Conservation (phyloP, 2,329 filamentous ascomycete genomes). For the Talaromyces sp. region DNA sequence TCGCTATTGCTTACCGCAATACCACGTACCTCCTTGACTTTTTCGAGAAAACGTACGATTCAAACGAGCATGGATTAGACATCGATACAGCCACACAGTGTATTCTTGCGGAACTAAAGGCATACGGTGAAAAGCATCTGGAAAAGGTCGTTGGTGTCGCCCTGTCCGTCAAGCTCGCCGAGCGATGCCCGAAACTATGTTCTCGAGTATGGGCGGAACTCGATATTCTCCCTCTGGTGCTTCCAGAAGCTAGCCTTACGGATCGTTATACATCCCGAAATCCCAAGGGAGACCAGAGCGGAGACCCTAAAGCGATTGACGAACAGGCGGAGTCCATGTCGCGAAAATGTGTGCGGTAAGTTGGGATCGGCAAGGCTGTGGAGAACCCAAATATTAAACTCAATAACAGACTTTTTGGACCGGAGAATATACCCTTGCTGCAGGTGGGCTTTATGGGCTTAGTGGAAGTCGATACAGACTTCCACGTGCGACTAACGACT, state of each 20-base stretch:
- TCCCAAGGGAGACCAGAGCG: slow-evolving; percentile 36
- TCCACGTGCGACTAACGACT: slow-evolving; percentile 63
- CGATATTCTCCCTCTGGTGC: slow-evolving; percentile 73
- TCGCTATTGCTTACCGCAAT: slow-evolving; percentile 73
- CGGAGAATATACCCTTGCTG: slow-evolving; percentile 69
- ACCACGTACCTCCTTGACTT: slow-evolving; percentile 76
- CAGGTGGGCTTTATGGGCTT: slow-evolving; percentile 67
- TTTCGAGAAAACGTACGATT: slow-evolving; percentile 61
- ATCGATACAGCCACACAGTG: slow-evolving; percentile 60
- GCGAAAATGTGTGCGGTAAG: slow-evolving; percentile 72
- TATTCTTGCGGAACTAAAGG: slow-evolving; percentile 58
- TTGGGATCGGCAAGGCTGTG: background rate
- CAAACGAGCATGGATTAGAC: slow-evolving; percentile 43
- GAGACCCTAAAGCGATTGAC: slow-evolving; percentile 65
- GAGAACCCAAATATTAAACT: slow-evolving; percentile 8
- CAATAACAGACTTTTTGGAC: slow-evolving; percentile 66
- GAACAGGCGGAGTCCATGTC: slow-evolving; percentile 82
- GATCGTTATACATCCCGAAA: slow-evolving; percentile 9
- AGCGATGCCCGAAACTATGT: slow-evolving; percentile 66
- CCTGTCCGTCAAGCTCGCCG: slow-evolving; percentile 62
- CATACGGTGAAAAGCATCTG: slow-evolving; percentile 66
- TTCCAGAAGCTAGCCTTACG: slow-evolving; percentile 44
- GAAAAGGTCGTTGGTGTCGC: slow-evolving; percentile 76
- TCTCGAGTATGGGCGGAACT: slow-evolving; percentile 74
- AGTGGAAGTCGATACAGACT: slow-evolving; percentile 71